A percentile compares a stretch with the other conserved stretches of the same genome.
These are phyloP conservation scores for Petunia axillaris DNA, from an alignment of 257 asterid species.

Conservation along the genomic window DNA sequence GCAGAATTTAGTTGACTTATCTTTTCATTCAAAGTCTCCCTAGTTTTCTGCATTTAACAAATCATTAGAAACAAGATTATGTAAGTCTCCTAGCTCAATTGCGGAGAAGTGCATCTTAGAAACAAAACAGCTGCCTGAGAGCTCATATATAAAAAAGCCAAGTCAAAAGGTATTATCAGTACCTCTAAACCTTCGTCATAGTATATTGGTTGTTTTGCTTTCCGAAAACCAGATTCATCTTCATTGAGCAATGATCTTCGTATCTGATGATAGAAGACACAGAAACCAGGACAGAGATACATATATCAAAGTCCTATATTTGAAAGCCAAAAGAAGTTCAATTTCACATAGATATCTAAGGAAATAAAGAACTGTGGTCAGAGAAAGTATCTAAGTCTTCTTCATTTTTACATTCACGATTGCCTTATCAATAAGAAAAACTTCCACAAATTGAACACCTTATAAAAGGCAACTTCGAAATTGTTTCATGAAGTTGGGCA, in stretches of 20 bases:
- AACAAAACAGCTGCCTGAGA: not conserved
- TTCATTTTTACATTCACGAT: no score
- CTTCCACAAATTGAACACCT: no score
- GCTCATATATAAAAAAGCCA: not conserved
- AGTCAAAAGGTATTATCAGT: not conserved
- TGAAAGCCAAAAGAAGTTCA: not conserved
- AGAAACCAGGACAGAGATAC: not conserved
- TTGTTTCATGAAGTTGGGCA: no score
- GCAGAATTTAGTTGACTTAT: conserved; percentile 83
- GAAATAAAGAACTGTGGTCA: not conserved
- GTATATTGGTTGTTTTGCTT: conserved; percentile 73
- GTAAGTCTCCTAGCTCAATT: not conserved
- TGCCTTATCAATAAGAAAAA: no score
- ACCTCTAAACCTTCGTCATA: conserved; percentile 84
- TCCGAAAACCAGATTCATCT: conserved; percentile 78
- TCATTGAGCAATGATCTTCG: conserved; percentile 77
- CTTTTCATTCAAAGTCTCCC: conserved; percentile 72
- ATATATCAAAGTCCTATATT: no score
- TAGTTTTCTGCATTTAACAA: conserved; percentile 62
- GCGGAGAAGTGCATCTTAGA: not conserved
- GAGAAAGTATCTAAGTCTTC: no score
- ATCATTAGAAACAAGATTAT: not conserved
- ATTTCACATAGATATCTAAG: not conserved
- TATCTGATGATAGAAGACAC: conserved; percentile 49
- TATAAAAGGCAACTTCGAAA: no score